Evolutionary conservation across 1,284 basidiomycete genomes (phyloP), one percentile per base, ranked within the genome.

Genomic region (Heterobasidion parviporum): DNA sequence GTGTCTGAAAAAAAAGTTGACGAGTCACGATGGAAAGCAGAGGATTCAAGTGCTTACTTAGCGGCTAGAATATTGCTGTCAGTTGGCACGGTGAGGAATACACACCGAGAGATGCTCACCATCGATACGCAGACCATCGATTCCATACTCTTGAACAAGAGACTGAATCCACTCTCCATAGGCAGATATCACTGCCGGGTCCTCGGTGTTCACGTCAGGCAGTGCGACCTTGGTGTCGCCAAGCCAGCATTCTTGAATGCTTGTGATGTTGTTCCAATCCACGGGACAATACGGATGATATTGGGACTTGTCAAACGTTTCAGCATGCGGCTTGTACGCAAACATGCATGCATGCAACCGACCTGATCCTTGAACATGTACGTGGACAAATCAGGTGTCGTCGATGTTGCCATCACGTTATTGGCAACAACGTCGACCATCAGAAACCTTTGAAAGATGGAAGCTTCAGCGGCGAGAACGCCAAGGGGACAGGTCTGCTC

Each of bases 351-450:
- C 60, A 9, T 1, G 44, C 26, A 26, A 34, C 38, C 26, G 45
- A 60, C 60, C 52, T 46, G 61, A 26, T 82, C 69, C 60, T 82
- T 82, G 74, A 87, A 85, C 67, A 81, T 72, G 68, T 81, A 87
- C 0, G 66, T 65, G 9, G 81, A 80, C 57, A 77, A 77, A 65
- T 83, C 78, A 8, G 84, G 82, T 7, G 73, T 76, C 45, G 71
- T 74, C 8, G 79, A 75, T 8, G 78, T 77, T 4, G 83, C 72
- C 67, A 85, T 88, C 51, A 89, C 79, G 67, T 87, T 83, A 69
- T 91, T 90, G 34, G 88, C 80, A 41, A 89, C 87, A 50, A 91
- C 72, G 65, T 91, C 88, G 58, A 90, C 81, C 89, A 91, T 90
- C 60, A 89, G 72, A 64, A 82, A 82, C 77, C 75, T 77, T 16